A percentile compares a stretch with the other conserved stretches of the same genome.
phyloP scores from a whole-genome alignment of 2,329 filamentous ascomycete species.

The Alternaria novae-zelandiae region DNA sequence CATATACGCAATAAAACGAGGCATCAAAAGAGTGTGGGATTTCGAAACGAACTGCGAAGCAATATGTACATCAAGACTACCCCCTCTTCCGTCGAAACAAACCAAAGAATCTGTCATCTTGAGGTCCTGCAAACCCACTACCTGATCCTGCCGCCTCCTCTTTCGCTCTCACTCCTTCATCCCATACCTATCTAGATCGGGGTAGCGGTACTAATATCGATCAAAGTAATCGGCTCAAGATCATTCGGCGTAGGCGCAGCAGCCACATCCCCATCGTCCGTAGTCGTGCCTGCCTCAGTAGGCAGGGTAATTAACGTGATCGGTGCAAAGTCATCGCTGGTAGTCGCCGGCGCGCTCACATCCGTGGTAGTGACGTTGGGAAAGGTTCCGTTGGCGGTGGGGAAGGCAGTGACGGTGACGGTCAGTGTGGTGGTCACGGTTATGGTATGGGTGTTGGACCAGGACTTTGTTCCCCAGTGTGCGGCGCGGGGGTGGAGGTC shows the following conservation, averaged over 20 bases:
- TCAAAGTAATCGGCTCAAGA: constrained; percentile 8
- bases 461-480: not conserved
- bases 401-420: not conserved
- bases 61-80: not conserved
- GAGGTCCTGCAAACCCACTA: not conserved
- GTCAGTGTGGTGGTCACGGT: constrained; percentile 1
- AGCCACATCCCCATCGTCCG: not conserved
- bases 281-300: not conserved
- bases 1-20: too few species aligned
- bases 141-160: too few species aligned
- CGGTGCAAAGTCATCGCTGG: not conserved
- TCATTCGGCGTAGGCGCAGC: not conserved
- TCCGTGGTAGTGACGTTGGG: not conserved
- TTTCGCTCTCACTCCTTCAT: not conserved
- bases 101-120: too few species aligned
- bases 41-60: too few species aligned
- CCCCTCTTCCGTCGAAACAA: too few species aligned
- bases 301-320: constrained; percentile 2
- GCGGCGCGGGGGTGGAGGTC: not conserved
- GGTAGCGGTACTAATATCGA: not conserved
- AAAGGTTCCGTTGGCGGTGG: not conserved
- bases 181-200: not conserved
- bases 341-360: not conserved
- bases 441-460: not conserved
- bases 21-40: too few species aligned